Base-by-base conservation (phyloP, 257 asterid genomes). In the Petunia secreta region DNA sequence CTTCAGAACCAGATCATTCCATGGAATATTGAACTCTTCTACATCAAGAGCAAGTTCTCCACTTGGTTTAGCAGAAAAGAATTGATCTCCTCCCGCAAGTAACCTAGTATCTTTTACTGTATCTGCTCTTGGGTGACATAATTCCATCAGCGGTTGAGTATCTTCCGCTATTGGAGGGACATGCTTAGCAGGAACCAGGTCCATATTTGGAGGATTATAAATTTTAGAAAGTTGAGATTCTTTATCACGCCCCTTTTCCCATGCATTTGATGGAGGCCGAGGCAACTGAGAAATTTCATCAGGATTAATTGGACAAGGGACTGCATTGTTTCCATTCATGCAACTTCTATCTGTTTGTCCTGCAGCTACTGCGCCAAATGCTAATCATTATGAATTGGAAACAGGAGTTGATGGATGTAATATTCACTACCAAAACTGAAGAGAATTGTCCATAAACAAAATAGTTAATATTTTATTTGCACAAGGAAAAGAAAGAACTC, bases 1-100 rank as follows among this genome's bases (percentile, higher is more conserved):
- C 88, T 86, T 96, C 39, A 94, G 63, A 62, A 82, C 92, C 87
- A 96, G 97, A 87, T 96, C 98, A 79, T 87, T 89, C 97, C 97
- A 92, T 8, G 97, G 96, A 78, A 96, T 96, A 81, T 88, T 88
- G 75, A 96, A 86, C 86, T 92, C 98, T 73, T 90, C 97, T 14
- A 91, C 87, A 16, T 91, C 97, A 84, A 91, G 84, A 75, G 84
- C 66, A 87, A 86, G 83, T 82, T 89, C 94, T 38, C 82, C 71
- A 82, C 86, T 84, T 74, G 89, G 4, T 81, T 53, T 87, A 25
- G 88, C 60, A 81, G 90, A 78, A 84, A 90, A 37, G 37, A 88
- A 57, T 81, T 83, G 92, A 82, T 89, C 84, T 75, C 89, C 87
- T 69, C 88, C 93, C 59, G 83, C 89, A 88, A 67, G 75, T 15